Base-by-base conservation (phyloP, 371 early-diverging fungal species). In the Apophysomyces trapeziformis region DNA sequence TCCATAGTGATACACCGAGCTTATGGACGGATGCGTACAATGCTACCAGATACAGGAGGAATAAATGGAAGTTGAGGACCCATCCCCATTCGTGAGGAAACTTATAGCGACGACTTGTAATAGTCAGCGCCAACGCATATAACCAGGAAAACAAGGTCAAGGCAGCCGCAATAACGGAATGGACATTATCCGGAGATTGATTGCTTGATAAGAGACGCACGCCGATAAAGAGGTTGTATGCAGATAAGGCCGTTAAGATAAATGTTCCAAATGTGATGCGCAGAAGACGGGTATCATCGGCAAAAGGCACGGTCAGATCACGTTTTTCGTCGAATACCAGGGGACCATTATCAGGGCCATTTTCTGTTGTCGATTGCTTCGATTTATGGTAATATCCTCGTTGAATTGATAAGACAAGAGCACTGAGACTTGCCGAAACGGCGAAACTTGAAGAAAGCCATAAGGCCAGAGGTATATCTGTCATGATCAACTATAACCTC, bases 1-100 rank as follows among this genome's bases (percentile, higher is more conserved):
- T 26, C 32, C 32, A 26, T 26, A 26, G 32, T 26, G 32, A 26
- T 3, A 26, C 32, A 26, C 32, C 32, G 32, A 26, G 32, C 1
- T 21, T 50, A 38, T 46, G 60, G 21, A 60, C 6, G 35, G 66
- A 36, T 4, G 60, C 56, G 5, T 43, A 2, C 37, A 61, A 57
- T 6, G 45, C 39, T 0, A 21, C 57, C 18, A 41, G 35, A 41
- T 61, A 73, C 5, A 73, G 1, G 13, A 63, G 16, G 21, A 35
- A 67, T 1, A 77, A 58, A 60, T 77, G 77, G 4, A 69, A 61
- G 35, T 77, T 73, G 36, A 73, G 36, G 4, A 67, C 36, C 67
- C 69, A 69, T 4, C 75, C 75, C 69, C 69, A 71, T 8, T 13
- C 38, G 21, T 65, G 67, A 9, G 75, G 72, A n/a, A 75, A 35